Evolutionary conservation across 1,139 yeast species (phyloP).

Genomic region (Geotrichum fermentans): DNA sequence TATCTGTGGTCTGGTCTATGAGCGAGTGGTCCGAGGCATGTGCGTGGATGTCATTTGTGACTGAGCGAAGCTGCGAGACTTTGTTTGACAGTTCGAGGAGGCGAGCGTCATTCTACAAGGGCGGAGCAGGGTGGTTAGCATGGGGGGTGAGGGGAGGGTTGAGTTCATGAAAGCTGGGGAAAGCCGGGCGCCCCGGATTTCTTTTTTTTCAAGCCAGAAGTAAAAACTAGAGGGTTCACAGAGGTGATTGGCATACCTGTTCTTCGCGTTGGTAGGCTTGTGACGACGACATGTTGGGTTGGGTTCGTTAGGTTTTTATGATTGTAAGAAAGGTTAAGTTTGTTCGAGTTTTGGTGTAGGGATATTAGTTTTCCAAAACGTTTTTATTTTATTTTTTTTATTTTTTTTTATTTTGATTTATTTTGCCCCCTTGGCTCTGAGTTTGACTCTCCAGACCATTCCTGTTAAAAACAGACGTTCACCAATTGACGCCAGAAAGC

Average conservation of each 20-base stretch:
- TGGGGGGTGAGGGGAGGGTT: background rate
- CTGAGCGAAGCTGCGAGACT: constrained; percentile 53
- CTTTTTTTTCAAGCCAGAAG: no score
- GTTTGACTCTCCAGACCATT: background rate
- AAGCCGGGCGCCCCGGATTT: no score
- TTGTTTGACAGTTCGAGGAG: constrained; percentile 58
- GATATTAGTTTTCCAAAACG: no score
- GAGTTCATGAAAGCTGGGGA: background rate
- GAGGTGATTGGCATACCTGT: constrained; percentile 14
- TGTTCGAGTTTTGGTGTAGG: no score
- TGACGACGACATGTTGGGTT: constrained; percentile 10
- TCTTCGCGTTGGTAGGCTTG: constrained; percentile 22
- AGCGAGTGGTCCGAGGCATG: constrained; percentile 57
- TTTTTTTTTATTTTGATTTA: no score
- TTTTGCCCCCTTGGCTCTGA: background rate
- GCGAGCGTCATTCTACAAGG: constrained; percentile 50
- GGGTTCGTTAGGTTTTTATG: no score
- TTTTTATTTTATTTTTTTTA: no score
- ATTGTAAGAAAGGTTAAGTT: no score
- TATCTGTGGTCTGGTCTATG: constrained; percentile 45
- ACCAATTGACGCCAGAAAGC: no score
- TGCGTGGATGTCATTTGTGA: constrained; percentile 59
- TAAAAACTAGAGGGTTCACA: no score
- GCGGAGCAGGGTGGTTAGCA: background rate
- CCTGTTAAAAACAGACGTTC: no score